Percentiles rank a stretch among this genome's conserved stretches.
Conservation (phyloP, 306 rosid genomes). For the Abrus pulchellus region DNA sequence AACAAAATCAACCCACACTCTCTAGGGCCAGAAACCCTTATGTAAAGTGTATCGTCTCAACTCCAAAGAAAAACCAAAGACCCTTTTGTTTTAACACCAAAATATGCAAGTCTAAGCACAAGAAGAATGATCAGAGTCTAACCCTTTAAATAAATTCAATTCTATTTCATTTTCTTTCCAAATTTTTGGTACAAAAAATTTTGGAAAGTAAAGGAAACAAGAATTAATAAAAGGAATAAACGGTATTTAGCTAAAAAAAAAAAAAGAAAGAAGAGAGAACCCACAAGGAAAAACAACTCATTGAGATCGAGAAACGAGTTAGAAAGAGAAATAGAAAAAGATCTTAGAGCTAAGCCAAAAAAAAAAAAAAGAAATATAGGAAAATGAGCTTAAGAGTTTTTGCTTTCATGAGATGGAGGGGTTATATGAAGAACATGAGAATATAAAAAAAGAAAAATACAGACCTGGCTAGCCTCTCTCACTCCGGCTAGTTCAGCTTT, state of each 20-base stretch:
- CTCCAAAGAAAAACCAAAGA: neutral
- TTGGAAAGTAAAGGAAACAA: conserved; percentile 8
- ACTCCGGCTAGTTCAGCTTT: conserved; percentile 71
- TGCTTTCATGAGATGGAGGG: conserved; percentile 16
- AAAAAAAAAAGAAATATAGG: neutral
- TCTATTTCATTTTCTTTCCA: neutral
- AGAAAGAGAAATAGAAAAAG: conserved; percentile 6
- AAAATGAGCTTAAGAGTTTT: conserved; percentile 17
- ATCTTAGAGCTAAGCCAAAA: neutral
- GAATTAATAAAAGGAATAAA: conserved; percentile 16
- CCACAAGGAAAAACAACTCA: neutral
- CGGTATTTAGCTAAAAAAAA: neutral
- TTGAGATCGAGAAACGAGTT: conserved; percentile 34
- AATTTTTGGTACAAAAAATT: neutral
- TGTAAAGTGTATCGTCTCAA: neutral
- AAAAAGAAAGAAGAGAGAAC: neutral
- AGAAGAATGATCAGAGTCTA: conserved; percentile 14
- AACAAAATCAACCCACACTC: conserved; percentile 5
- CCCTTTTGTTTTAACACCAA: conserved; percentile 15
- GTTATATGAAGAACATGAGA: conserved; percentile 23
- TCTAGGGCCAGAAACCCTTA: conserved; percentile 24
- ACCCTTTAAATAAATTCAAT: neutral
- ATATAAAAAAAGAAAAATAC: neutral
- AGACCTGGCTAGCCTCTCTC: conserved; percentile 57
- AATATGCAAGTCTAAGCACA: conserved; percentile 14